These are phyloP conservation scores for Coemansia sp. DNA, from an alignment of 192 early-diverging fungal species.

Conservation along the genomic window DNA sequence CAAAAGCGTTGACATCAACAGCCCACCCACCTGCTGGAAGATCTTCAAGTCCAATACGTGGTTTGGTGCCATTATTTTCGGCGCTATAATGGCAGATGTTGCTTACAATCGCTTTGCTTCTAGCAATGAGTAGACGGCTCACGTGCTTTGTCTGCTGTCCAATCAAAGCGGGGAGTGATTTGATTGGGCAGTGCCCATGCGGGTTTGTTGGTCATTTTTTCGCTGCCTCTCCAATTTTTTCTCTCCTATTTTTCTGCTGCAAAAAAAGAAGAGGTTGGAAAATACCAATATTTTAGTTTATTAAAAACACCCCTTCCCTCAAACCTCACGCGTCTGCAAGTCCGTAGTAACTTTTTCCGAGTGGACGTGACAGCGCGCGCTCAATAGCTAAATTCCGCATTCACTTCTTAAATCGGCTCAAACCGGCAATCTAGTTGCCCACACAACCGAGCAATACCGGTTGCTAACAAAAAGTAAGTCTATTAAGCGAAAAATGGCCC, in stretches of 20 bases:
- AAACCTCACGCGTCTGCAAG: slow-evolving; percentile 14
- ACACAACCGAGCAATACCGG: no score
- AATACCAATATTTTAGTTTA: no score
- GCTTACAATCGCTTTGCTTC: slow-evolving; percentile 14
- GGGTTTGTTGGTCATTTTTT: no score
- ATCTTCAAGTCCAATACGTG: slow-evolving; percentile 79
- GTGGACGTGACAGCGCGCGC: slow-evolving; percentile 3
- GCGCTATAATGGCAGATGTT: slow-evolving; percentile 70
- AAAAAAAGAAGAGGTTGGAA: no score
- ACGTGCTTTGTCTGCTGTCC: not conserved
- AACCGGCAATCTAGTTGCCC: not conserved
- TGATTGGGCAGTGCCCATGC: no score
- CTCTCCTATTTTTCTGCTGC: no score
- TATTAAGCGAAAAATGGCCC: not conserved
- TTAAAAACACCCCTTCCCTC: slow-evolving; percentile 3
- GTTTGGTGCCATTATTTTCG: slow-evolving; percentile 73
- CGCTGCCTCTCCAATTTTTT: no score
- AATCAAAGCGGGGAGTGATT: not conserved
- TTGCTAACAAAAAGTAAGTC: not conserved
- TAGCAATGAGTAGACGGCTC: not conserved
- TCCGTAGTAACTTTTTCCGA: slow-evolving; percentile 8
- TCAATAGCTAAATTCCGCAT: not conserved
- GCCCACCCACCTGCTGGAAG: slow-evolving; percentile 63
- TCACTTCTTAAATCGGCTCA: not conserved
- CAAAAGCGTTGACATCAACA: slow-evolving; percentile 63